phyloP scores from a whole-genome alignment of 192 early-diverging fungal species.

The Geranomyces variabilis region DNA sequence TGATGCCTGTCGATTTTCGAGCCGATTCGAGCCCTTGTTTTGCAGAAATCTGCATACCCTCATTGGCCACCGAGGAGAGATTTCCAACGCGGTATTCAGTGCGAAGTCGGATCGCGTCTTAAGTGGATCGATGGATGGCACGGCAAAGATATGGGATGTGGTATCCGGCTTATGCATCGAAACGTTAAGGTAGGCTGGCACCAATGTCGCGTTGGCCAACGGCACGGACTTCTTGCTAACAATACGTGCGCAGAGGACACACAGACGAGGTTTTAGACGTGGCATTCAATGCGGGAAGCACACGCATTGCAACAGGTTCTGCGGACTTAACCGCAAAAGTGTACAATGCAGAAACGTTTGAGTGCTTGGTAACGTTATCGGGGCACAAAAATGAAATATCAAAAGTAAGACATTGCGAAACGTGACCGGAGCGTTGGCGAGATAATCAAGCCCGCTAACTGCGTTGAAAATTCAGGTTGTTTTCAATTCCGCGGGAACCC shows the following conservation, averaged over 20 bases:
- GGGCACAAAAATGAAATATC: constrained; percentile 53
- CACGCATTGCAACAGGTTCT: constrained; percentile 43
- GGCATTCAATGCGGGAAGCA: constrained; percentile 34
- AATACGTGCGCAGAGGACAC: constrained; percentile 37
- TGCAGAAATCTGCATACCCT: constrained; percentile 51
- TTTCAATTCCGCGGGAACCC: constrained; percentile 48
- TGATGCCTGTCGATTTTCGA: too few species aligned
- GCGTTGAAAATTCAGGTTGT: constrained; percentile 29
- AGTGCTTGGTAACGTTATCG: constrained; percentile 34
- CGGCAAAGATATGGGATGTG: constrained; percentile 52
- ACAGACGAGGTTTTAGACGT: constrained; percentile 55
- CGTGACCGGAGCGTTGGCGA: too few species aligned
- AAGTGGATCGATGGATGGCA: constrained; percentile 52
- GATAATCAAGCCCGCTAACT: background rate
- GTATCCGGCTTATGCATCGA: constrained; percentile 34
- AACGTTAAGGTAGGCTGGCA: constrained; percentile 41
- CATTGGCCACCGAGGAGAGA: constrained; percentile 57
- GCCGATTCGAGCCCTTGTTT: background rate
- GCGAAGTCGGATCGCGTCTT: constrained; percentile 30
- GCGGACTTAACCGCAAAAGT: constrained; percentile 47
- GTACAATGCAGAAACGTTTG: constrained; percentile 34
- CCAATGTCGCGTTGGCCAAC: background rate
- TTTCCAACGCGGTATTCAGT: constrained; percentile 46
- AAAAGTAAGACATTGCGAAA: constrained; percentile 37
- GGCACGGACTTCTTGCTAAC: background rate